These are phyloP conservation scores for Monilinia laxa DNA, from an alignment of 2,329 filamentous ascomycete species.

Conservation along the genomic window DNA sequence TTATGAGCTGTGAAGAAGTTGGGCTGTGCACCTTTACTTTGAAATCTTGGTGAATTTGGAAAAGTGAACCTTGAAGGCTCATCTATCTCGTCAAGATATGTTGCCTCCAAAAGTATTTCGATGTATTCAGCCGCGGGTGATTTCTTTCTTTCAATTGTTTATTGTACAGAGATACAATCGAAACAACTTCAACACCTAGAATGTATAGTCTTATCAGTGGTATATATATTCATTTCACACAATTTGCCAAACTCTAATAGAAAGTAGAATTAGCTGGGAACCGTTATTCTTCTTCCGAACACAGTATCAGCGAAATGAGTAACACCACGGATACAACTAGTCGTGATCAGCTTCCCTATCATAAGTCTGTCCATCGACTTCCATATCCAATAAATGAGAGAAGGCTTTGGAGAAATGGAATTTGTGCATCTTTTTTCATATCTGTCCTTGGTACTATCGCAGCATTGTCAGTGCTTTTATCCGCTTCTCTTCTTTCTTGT, in stretches of 20 bases:
- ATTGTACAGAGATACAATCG: background rate
- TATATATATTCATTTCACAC: background rate
- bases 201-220: background rate
- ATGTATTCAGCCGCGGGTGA: too few species aligned
- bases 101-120: background rate
- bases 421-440: background rate
- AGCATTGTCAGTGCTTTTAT: conserved; percentile 9
- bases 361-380: background rate
- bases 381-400: background rate
- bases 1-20: background rate
- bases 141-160: background rate
- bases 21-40: too few species aligned
- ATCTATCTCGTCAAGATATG: background rate
- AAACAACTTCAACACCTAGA: background rate
- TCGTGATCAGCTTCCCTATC: background rate
- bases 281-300: background rate
- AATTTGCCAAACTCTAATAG: background rate
- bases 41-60: too few species aligned
- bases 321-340: background rate
- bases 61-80: background rate
- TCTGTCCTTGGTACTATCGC: background rate
- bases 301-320: background rate
- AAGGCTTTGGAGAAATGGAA: background rate
- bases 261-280: background rate
- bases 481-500: background rate